These are phyloP conservation scores for Tillandsia fasciculata DNA, from an alignment of 176 grass and related monocot genomes.

Conservation along the genomic window DNA sequence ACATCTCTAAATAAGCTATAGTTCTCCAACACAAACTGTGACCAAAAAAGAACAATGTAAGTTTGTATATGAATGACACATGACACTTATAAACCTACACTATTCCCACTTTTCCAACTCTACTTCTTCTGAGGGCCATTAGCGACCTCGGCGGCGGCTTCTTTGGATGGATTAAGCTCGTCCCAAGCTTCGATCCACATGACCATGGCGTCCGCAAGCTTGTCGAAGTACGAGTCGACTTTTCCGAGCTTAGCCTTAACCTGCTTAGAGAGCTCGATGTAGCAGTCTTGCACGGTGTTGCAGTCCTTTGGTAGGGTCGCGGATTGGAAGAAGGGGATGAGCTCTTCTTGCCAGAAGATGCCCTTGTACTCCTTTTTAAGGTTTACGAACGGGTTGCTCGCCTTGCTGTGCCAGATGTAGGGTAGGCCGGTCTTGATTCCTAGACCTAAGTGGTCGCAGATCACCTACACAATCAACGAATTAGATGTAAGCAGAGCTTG, in stretches of 20 bases:
- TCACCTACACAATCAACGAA: conserved; percentile 32
- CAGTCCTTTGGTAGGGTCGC: conserved; percentile 39
- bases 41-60: conserved; percentile 19
- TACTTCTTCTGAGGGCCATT: conserved; percentile 29
- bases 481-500: background rate
- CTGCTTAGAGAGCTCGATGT: conserved; percentile 49
- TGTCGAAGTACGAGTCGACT: conserved; percentile 55
- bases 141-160: background rate
- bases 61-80: conserved; percentile 15
- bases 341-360: conserved; percentile 66
- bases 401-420: conserved; percentile 71
- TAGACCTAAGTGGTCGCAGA: conserved; percentile 43
- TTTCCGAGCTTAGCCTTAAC: conserved; percentile 38
- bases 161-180: conserved; percentile 43
- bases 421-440: conserved; percentile 60
- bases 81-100: background rate
- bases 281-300: conserved; percentile 44
- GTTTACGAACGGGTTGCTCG: conserved; percentile 59
- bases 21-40: conserved; percentile 16
- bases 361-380: conserved; percentile 64
- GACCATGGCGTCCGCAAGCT: conserved; percentile 55
- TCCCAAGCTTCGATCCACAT: conserved; percentile 75
- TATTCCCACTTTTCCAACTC: conserved; percentile 1
- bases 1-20: conserved; percentile 17
- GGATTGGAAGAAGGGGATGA: conserved; percentile 64